Evolutionary conservation across 192 early-diverging fungal genomes (phyloP), one percentile per base, ranked within the genome.

Genomic region (Coemansia sp.): DNA sequence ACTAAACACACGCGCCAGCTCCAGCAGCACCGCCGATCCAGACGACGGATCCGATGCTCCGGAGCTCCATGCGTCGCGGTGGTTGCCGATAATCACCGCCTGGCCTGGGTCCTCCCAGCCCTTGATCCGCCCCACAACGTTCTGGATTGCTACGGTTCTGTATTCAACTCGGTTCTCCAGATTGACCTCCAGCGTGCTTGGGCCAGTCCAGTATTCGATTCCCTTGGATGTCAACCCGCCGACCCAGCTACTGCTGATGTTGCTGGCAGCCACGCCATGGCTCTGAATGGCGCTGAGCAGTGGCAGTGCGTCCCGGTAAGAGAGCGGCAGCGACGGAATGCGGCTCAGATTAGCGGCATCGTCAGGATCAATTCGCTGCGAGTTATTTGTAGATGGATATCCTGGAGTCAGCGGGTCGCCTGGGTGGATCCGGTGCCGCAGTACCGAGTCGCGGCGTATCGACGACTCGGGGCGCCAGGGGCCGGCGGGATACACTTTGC

Each of bases 401-500:
- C 84, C 85, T 0, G 88, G 88, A 1, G 88, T 89, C 35, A 88
- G 67, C 11, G 88, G 86, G 50, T 88, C 88, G 10, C 87, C 87
- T 1, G 84, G 73, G 29, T 82, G 82, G 5, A 76, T 29, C 4
- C 74, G 51, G 11, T 83, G 49, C 8, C 75, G 77, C 62, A 75
- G 68, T 1, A 85, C 87, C 2, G 83, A 81, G 21, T 86, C 88
- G 14, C 84, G 75, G 59, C 86, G 83, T 19, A 87, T 67, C 14
- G 81, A 84, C 8, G 84, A 76, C 41, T 76, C 62, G 29, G 86
- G 75, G 8, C 88, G 78, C 86, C 83, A 86, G 14, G 87, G 86
- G 0, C 86, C 87, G 1, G 76, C 69, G 1, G 86, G 86, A 56
- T 89, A 89, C 7, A 79, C 72, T 1, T 66, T 56, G 22, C 83